phyloP scores from a whole-genome alignment of 2,329 filamentous ascomycete genomes.

The Seiridium cupressi region DNA sequence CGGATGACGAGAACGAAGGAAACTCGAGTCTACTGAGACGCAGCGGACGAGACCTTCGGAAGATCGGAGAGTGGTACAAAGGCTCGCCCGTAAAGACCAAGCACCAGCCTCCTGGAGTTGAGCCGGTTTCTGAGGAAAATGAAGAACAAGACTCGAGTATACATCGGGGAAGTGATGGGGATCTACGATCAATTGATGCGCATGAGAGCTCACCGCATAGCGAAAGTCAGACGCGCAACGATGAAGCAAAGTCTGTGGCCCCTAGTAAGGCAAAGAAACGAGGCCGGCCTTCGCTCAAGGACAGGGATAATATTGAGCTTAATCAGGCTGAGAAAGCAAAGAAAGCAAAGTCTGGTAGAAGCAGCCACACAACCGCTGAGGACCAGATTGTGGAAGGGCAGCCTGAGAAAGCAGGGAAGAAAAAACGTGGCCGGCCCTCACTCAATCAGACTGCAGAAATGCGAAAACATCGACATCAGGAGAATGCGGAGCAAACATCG shows the following conservation, averaged over 20 bases:
- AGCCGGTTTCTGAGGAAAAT: neutral
- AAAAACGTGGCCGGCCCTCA: conserved; percentile 12
- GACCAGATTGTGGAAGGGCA: neutral
- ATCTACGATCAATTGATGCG: too few species aligned
- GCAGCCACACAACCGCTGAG: neutral
- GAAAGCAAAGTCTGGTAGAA: neutral
- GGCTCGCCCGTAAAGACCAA: neutral
- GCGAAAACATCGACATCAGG: conserved; percentile 6
- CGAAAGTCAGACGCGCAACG: too few species aligned
- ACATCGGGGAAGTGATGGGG: too few species aligned
- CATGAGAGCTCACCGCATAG: too few species aligned
- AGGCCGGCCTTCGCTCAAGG: conserved; percentile 7
- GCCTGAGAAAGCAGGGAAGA: neutral
- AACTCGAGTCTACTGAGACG: conserved; percentile 9
- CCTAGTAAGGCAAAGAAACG: conserved; percentile 10
- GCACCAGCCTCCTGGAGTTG: neutral
- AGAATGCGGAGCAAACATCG: neutral
- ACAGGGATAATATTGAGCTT: conserved; percentile 1
- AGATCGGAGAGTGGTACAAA: conserved; percentile 1
- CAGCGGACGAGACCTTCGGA: conserved; percentile 4
- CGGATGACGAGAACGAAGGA: conserved; percentile 27
- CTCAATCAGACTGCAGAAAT: conserved; percentile 9
- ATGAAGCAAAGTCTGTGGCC: too few species aligned
- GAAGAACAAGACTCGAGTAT: neutral
- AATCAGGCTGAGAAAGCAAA: neutral